phyloP scores from a whole-genome alignment of 345 rosid genomes.

The Boechera stricta region DNA sequence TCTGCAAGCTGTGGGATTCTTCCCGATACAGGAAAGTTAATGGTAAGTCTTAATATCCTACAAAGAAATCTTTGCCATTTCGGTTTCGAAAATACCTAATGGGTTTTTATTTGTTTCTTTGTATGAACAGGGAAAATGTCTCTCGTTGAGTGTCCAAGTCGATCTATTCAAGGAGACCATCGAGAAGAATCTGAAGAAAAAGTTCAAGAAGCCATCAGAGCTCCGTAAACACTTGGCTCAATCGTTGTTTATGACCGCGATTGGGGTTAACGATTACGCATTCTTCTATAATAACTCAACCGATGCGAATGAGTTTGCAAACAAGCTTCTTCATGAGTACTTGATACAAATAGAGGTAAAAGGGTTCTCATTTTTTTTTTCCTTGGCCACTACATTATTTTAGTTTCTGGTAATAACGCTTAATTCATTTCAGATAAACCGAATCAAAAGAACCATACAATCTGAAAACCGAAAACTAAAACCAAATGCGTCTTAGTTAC shows the following conservation, averaged over 20 bases:
- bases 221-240: slow-evolving; percentile 32
- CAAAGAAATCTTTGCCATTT: slow-evolving; percentile 2
- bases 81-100: neutral
- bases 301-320: slow-evolving; percentile 22
- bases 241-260: slow-evolving; percentile 39
- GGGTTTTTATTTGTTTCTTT: slow-evolving; percentile 9
- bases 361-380: neutral
- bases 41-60: slow-evolving; percentile 26
- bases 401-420: neutral
- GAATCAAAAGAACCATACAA: too few relatives aligned
- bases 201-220: slow-evolving; percentile 20
- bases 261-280: slow-evolving; percentile 40
- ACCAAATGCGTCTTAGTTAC: too few relatives aligned
- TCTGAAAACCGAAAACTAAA: too few relatives aligned
- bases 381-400: neutral
- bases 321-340: slow-evolving; percentile 35
- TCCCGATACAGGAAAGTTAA: slow-evolving; percentile 13
- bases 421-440: neutral
- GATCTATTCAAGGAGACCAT: slow-evolving; percentile 32
- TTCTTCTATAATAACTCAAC: neutral
- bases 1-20: slow-evolving; percentile 47
- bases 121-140: slow-evolving; percentile 38
- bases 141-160: slow-evolving; percentile 38
- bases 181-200: slow-evolving; percentile 24
- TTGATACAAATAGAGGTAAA: slow-evolving; percentile 34